Evolutionary conservation across 371 early-diverging fungal species (phyloP).

Genomic region (Nematocida major): DNA sequence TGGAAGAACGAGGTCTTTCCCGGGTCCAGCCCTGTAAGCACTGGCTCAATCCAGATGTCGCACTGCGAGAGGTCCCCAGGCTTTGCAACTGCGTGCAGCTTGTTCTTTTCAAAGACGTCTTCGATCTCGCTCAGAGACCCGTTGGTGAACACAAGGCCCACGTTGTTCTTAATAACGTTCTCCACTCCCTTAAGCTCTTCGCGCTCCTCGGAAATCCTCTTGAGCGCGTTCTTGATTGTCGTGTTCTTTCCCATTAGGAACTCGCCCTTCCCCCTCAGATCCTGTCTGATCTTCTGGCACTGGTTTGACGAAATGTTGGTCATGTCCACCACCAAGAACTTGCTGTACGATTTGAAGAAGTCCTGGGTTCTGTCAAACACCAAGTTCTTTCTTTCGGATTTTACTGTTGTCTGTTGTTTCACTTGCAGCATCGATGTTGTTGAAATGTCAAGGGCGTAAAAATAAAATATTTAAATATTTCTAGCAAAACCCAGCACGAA

Average conservation of each 20-base stretch:
- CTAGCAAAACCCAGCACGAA: neutral
- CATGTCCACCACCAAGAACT: conserved; percentile 88
- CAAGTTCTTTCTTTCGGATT: conserved; percentile 49
- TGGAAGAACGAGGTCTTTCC: conserved; percentile 99
- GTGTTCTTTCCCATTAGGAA: conserved; percentile 99
- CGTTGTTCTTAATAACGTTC: conserved; percentile 74
- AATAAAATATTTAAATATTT: conserved; percentile 25
- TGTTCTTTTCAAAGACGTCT: conserved; percentile 78
- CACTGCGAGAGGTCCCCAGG: conserved; percentile 89
- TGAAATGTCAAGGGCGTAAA: conserved; percentile 32
- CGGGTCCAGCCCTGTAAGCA: conserved; percentile 98
- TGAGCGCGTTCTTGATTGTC: conserved; percentile 90
- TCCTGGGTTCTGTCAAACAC: conserved; percentile 56
- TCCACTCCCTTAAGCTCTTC: conserved; percentile 76
- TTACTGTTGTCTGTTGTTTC: conserved; percentile 18
- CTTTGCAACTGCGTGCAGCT: conserved; percentile 93
- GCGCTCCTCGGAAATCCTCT: conserved; percentile 67
- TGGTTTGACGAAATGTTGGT: conserved; percentile 99
- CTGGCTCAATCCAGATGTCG: conserved; percentile 86
- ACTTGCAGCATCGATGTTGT: conserved; percentile 53
- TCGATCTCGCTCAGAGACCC: conserved; percentile 81
- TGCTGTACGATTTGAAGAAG: conserved; percentile 56
- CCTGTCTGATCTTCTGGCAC: conserved; percentile 90
- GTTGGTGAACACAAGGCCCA: conserved; percentile 94
- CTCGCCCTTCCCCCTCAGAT: conserved; percentile 79